Percentiles rank a stretch among this genome's conserved stretches.
These are phyloP conservation scores for Camptophora hylomeconis DNA, from an alignment of 2,329 filamentous ascomycete species.

Conservation along the genomic window DNA sequence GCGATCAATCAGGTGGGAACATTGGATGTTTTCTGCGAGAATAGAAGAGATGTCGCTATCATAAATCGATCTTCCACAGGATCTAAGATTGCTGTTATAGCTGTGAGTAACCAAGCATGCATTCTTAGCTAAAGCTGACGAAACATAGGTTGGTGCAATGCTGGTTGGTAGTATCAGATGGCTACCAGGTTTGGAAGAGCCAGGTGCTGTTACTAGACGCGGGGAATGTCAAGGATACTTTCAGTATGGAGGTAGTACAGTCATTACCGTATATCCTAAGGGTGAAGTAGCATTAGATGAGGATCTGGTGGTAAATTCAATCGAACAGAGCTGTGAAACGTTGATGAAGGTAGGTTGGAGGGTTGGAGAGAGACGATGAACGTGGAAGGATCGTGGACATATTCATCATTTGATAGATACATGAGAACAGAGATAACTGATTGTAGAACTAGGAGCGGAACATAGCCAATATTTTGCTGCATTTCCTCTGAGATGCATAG, in stretches of 20 bases:
- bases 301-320: slow-evolving; percentile 27
- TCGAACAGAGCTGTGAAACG: slow-evolving; percentile 26
- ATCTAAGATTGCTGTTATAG: slow-evolving; percentile 24
- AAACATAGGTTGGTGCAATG: slow-evolving; percentile 34
- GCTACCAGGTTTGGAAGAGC: slow-evolving; percentile 21
- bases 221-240: slow-evolving; percentile 31
- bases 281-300: slow-evolving; percentile 25
- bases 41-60: slow-evolving; percentile 28
- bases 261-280: slow-evolving; percentile 27
- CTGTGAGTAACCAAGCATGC: no score
- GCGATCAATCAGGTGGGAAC: slow-evolving; percentile 28
- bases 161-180: slow-evolving; percentile 31
- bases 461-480: no score
- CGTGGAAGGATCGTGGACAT: background rate
- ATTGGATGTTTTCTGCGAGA: slow-evolving; percentile 32
- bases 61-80: slow-evolving; percentile 20
- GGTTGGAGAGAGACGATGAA: slow-evolving; percentile 9
- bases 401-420: no score
- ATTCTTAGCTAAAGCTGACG: no score
- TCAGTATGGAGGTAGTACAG: slow-evolving; percentile 30
- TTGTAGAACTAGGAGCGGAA: no score
- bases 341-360: slow-evolving; percentile 27
- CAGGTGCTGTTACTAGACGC: slow-evolving; percentile 22
- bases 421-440: no score
- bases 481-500: no score